Evolutionary conservation across 306 rosid species (phyloP).

Genomic region (Glycine latifolia): DNA sequence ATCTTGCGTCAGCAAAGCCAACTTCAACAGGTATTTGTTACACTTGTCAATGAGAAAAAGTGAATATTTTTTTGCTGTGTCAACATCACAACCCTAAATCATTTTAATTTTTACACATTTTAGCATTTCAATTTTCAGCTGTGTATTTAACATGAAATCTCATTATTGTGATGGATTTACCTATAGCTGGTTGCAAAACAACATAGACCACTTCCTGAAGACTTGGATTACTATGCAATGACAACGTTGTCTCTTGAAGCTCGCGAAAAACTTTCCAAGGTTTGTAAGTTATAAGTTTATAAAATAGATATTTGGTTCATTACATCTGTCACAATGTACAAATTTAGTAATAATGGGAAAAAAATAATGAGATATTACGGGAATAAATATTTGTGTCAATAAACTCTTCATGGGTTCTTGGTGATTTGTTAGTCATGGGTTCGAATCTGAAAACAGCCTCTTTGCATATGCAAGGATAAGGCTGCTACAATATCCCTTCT

Average conservation of each 20-base stretch:
- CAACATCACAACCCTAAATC: background rate
- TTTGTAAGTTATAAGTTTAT: slow-evolving; percentile 43
- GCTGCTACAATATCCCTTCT: too few relatives aligned
- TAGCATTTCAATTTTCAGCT: background rate
- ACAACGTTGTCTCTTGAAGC: slow-evolving; percentile 88
- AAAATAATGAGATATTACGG: background rate
- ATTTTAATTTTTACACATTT: slow-evolving; percentile 4
- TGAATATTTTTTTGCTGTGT: background rate
- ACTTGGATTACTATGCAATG: slow-evolving; percentile 85
- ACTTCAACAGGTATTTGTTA: slow-evolving; percentile 77
- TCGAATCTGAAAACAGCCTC: too few relatives aligned
- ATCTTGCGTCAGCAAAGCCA: slow-evolving; percentile 89
- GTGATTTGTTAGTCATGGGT: too few relatives aligned
- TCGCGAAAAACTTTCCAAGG: slow-evolving; percentile 95
- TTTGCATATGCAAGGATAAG: too few relatives aligned
- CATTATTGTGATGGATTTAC: slow-evolving; percentile 42
- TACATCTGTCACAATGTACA: background rate
- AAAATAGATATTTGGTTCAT: slow-evolving; percentile 1
- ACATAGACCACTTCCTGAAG: slow-evolving; percentile 86
- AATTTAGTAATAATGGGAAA: background rate
- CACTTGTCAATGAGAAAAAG: slow-evolving; percentile 16
- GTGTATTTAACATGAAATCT: slow-evolving; percentile 30
- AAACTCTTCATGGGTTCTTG: too few relatives aligned
- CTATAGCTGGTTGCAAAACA: slow-evolving; percentile 85
- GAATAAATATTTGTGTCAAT: background rate